Percentiles rank a stretch among this genome's conserved stretches.
Evolutionary conservation across 371 early-diverging fungal genomes (phyloP).

Genomic region (Mucor irregularis): DNA sequence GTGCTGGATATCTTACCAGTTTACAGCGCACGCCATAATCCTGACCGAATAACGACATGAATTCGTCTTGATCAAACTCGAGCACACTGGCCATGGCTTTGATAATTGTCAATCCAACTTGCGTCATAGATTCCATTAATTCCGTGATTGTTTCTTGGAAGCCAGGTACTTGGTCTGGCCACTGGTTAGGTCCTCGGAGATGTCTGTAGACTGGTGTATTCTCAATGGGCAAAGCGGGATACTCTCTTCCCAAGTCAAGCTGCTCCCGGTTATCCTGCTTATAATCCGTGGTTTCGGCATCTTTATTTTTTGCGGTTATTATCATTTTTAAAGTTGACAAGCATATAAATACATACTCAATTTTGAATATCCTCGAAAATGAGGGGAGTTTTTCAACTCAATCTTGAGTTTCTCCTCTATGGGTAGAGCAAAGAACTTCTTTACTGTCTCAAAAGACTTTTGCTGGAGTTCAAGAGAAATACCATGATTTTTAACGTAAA

Average conservation of each 20-base stretch:
- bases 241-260: constrained; percentile 60
- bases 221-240: constrained; percentile 22
- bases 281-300: constrained; percentile 53
- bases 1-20: constrained; percentile 39
- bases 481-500: constrained; percentile 59
- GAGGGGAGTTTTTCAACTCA: constrained; percentile 56
- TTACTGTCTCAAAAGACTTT: constrained; percentile 37
- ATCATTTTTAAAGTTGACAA: not conserved
- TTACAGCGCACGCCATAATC: constrained; percentile 53
- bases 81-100: constrained; percentile 52
- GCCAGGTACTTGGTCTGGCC: constrained; percentile 48
- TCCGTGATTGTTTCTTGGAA: constrained; percentile 44
- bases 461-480: constrained; percentile 42
- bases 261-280: constrained; percentile 61
- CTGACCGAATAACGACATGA: constrained; percentile 45
- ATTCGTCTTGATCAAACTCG: constrained; percentile 37
- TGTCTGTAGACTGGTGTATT: constrained; percentile 40
- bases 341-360: constrained; percentile 31
- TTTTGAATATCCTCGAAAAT: constrained; percentile 64
- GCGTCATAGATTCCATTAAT: constrained; percentile 42
- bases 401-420: constrained; percentile 59
- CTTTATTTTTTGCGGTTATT: constrained; percentile 13
- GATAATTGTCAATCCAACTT: constrained; percentile 46
- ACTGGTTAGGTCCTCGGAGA: constrained; percentile 59
- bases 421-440: constrained; percentile 56